Evolutionary conservation across 176 grass and related monocot genomes (phyloP).

Genomic region (Rhynchospora breviuscula): DNA sequence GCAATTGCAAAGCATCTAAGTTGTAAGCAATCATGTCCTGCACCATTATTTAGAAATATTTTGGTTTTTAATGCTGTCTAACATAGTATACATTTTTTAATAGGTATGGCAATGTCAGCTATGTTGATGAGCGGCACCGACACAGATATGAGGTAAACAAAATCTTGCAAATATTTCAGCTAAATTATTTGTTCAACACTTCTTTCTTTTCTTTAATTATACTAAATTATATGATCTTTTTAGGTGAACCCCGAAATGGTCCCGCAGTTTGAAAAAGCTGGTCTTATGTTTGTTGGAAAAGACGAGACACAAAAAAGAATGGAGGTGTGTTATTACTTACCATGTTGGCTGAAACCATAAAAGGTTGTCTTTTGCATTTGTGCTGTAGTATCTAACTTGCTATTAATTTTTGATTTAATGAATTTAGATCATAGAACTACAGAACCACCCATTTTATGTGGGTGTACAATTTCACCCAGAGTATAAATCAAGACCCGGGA

Average conservation of each 20-base stretch:
- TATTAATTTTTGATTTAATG: conserved; percentile 18
- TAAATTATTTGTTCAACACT: background rate
- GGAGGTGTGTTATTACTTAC: conserved; percentile 61
- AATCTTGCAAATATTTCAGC: conserved; percentile 20
- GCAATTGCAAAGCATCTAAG: conserved; percentile 59
- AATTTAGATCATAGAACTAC: conserved; percentile 82
- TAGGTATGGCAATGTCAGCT: conserved; percentile 63
- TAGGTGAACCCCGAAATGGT: conserved; percentile 98
- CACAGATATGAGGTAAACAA: conserved; percentile 91
- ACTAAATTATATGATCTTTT: conserved; percentile 11
- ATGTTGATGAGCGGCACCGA: conserved; percentile 76
- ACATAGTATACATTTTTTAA: conserved; percentile 22
- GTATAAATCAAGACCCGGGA: conserved; percentile 90
- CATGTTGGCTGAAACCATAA: background rate
- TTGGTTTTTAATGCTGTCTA: background rate
- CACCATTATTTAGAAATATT: background rate
- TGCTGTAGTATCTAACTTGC: conserved; percentile 6
- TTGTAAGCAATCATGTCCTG: conserved; percentile 50
- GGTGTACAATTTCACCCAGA: conserved; percentile 95
- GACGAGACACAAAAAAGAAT: conserved; percentile 74
- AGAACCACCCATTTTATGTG: conserved; percentile 64
- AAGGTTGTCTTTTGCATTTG: background rate
- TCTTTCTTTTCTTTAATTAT: conserved; percentile 1
- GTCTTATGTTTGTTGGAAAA: conserved; percentile 84
- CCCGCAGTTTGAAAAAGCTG: conserved; percentile 66